Conservation (phyloP, 805 yeast genomes). For the Metschnikowia corniflorae region DNA sequence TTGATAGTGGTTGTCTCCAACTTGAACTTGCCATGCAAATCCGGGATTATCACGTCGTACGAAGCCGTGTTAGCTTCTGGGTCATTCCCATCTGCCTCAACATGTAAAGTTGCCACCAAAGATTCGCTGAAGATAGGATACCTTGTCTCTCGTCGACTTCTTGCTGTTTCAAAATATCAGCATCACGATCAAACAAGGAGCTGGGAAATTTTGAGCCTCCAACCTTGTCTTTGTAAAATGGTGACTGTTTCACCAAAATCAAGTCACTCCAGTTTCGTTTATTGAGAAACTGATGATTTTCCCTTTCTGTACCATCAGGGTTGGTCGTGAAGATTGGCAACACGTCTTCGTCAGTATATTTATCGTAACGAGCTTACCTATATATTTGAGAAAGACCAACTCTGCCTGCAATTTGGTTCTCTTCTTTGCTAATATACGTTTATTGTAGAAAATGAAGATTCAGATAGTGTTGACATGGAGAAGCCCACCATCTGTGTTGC, state of each 20-base stretch:
- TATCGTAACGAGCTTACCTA: slow-evolving; percentile 60
- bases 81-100: slow-evolving; percentile 58
- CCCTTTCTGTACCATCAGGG: slow-evolving; percentile 48
- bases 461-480: too few relatives aligned
- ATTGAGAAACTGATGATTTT: slow-evolving; percentile 55
- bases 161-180: slow-evolving; percentile 7
- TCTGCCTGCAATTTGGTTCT: too few relatives aligned
- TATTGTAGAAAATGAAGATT: too few relatives aligned
- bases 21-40: slow-evolving; percentile 34
- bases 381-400: too few relatives aligned
- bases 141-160: slow-evolving; percentile 28
- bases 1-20: slow-evolving; percentile 33
- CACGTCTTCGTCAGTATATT: slow-evolving; percentile 70
- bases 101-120: slow-evolving; percentile 66
- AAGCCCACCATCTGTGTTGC: too few relatives aligned
- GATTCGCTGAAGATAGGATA: slow-evolving; percentile 58
- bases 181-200: slow-evolving; percentile 25
- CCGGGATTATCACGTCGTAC: slow-evolving; percentile 73
- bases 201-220: slow-evolving; percentile 39
- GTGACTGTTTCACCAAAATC: slow-evolving; percentile 45
- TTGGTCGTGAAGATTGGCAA: slow-evolving; percentile 67
- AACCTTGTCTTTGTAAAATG: slow-evolving; percentile 19
- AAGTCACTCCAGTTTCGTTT: slow-evolving; percentile 72
- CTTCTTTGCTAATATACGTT: too few relatives aligned
- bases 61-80: slow-evolving; percentile 51